These are phyloP conservation scores for Daucus carota DNA, from an alignment of 129 eudicot species.

Conservation along the genomic window DH1_v3.0 NC_030383.2:61933001-61933500, in stretches of 20 bases:
- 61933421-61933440: neutral
- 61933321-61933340: constrained; percentile 3
- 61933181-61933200: neutral
- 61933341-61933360: neutral
- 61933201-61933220: neutral
- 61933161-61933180: neutral
- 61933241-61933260: neutral
- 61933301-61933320: neutral
- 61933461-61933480: neutral
- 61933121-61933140: neutral
- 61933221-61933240: neutral
- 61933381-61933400: no score
- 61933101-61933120: neutral
- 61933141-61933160: neutral
- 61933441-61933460: neutral
- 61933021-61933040: neutral
- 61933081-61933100: neutral
- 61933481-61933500: neutral
- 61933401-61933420: neutral
- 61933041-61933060: neutral
- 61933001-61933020: no score
- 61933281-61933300: constrained; percentile 5
- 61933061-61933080: neutral
- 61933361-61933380: no score
- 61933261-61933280: neutral